These are phyloP conservation scores for Meira nashicola DNA, from an alignment of 1,284 basidiomycete species.

Conservation along the genomic window DNA sequence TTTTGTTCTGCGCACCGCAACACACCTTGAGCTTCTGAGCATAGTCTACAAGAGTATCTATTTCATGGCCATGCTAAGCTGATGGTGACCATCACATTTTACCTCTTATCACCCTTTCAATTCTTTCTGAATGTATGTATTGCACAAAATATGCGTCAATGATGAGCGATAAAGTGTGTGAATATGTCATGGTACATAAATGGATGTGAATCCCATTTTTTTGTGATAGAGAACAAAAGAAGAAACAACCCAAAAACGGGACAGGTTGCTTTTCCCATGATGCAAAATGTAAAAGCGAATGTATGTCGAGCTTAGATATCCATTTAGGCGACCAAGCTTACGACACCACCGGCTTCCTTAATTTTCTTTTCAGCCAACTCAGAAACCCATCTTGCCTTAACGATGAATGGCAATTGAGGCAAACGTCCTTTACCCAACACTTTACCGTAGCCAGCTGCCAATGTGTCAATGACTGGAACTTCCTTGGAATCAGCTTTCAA, in stretches of 20 bases:
- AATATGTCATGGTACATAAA: neutral
- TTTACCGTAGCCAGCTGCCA: slow-evolving; percentile 53
- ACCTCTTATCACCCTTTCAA: no score
- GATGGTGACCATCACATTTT: no score
- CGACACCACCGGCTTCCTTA: slow-evolving; percentile 53
- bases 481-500: slow-evolving; percentile 40
- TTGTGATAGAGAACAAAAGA: neutral
- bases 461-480: slow-evolving; percentile 52
- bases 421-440: slow-evolving; percentile 52
- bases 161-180: neutral
- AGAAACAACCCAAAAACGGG: no score
- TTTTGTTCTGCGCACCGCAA: no score
- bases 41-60: no score
- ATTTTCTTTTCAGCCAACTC: slow-evolving; percentile 53
- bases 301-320: neutral
- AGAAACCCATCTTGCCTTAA: slow-evolving; percentile 53
- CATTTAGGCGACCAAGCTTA: slow-evolving; percentile 12
- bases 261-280: no score
- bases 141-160: neutral
- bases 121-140: neutral
- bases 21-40: no score
- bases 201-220: neutral
- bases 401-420: slow-evolving; percentile 48
- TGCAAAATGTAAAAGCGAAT: neutral
- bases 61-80: no score